Conservation (phyloP, 805 yeast genomes). For the Saturnispora dispora region DNA sequence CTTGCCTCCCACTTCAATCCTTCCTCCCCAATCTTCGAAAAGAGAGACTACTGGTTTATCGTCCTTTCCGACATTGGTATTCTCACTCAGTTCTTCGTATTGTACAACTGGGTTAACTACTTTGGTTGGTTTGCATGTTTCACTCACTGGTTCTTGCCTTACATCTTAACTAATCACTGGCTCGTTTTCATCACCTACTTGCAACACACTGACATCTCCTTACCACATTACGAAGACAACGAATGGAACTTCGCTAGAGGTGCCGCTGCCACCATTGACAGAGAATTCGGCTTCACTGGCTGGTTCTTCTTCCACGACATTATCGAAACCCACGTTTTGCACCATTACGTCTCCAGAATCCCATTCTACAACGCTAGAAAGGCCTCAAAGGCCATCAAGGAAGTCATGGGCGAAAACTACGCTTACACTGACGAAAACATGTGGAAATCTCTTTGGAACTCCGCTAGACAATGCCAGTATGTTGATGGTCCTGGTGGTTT, state of each 20-base stretch:
- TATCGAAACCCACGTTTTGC: constrained; percentile 84
- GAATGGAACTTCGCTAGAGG: constrained; percentile 87
- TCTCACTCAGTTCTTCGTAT: constrained; percentile 38
- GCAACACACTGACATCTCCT: constrained; percentile 71
- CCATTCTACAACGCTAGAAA: constrained; percentile 84
- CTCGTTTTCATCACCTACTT: constrained; percentile 76
- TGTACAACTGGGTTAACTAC: constrained; percentile 50
- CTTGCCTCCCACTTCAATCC: constrained; percentile 66
- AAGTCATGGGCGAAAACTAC: constrained; percentile 81
- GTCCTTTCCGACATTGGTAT: constrained; percentile 69
- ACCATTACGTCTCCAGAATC: constrained; percentile 74
- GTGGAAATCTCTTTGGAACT: constrained; percentile 58
- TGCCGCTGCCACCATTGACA: constrained; percentile 82
- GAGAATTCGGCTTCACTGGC: constrained; percentile 77
- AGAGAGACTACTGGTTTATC: constrained; percentile 62
- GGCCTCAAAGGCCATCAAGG: constrained; percentile 68
- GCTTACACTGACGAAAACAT: constrained; percentile 58
- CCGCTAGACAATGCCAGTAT: constrained; percentile 58
- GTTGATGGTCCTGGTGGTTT: constrained; percentile 68
- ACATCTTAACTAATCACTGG: constrained; percentile 82
- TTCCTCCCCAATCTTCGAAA: constrained; percentile 62
- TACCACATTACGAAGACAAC: constrained; percentile 69
- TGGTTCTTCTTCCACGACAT: constrained; percentile 76
- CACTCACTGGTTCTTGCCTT: constrained; percentile 70
- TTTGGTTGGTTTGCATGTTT: constrained; percentile 57